Base-by-base conservation (phyloP, 148 eudicot genomes). In the Vaccinium darrowii region DNA sequence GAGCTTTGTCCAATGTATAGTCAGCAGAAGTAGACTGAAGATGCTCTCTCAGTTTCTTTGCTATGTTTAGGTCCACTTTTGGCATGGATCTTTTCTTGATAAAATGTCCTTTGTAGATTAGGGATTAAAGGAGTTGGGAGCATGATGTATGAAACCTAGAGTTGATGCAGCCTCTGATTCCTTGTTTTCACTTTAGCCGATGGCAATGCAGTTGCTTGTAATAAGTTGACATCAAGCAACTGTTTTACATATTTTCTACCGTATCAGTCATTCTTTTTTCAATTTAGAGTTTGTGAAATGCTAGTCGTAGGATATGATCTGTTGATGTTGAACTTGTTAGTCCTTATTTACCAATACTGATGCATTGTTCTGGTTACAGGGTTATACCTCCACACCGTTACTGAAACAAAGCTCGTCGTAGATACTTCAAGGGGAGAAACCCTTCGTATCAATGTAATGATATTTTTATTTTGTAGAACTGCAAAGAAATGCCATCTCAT, bases 391-490 rank as follows among this genome's bases (percentile, higher is more conserved):
- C 90, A 89, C 82, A 91, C 92, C 49, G 88, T 85, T 57, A 93
- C 93, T 8, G 98, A 94, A 83, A 90, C 98, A 49, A 91, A 91
- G 82, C 98, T 97, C 84, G 88, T 93, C 50, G 99, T 97, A 30
- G 99, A 97, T 84, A 94, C 98, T 53, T 90, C 99, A 69, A 92
- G 99, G 86, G 99, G 98, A 71, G 98, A 90, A 82, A 88, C 88
- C 81, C 90, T 97, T 50, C 96, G 82, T 57, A 94, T 97, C 75
- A 88, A 95, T 87, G 99, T 97, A 91, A 93, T 63, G 77, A 85
- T 83, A 53, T 12, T 43, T 74, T 3, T 60, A 27, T 82, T 53
- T 33, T 47, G 7, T 54, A 54, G 19, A 80, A 25, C 8, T 57
- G 25, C 27, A 25, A 39, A 54, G 56, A 18, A 13, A 18, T 65